A percentile compares a stretch with the other conserved stretches of the same genome.
Conservation (phyloP, 495 filamentous ascomycete genomes). For the Terfezia claveryi region DNA sequence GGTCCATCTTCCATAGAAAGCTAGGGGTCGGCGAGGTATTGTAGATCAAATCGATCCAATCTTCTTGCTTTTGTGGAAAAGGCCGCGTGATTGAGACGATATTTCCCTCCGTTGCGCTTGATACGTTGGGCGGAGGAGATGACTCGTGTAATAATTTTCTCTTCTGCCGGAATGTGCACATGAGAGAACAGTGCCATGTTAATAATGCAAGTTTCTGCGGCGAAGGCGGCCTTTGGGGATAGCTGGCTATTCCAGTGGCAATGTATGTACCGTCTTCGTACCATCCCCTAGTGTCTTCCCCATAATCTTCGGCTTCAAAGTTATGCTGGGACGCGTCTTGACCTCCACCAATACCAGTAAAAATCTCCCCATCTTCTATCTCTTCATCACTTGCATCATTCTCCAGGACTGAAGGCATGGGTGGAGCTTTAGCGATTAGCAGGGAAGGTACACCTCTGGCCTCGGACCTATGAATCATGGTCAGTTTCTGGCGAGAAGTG, state of each 20-base stretch:
- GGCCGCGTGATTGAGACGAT: background rate
- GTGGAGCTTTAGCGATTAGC: constrained; percentile 20
- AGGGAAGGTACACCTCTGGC: constrained; percentile 47
- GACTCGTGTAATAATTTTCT: background rate
- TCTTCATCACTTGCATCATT: constrained; percentile 5
- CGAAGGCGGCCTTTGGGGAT: background rate
- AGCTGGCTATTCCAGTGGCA: constrained; percentile 18
- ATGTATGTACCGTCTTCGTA: constrained; percentile 27
- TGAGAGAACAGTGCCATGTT: constrained; percentile 8
- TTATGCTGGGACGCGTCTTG: constrained; percentile 2
- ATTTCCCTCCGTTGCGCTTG: background rate
- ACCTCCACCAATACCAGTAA: constrained; percentile 11
- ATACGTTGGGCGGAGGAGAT: background rate
- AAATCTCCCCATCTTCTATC: background rate
- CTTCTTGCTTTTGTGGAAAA: background rate
- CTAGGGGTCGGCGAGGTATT: background rate
- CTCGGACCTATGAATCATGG: constrained; percentile 40
- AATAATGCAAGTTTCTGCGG: constrained; percentile 1
- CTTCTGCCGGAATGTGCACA: constrained; percentile 5
- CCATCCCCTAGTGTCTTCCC: constrained; percentile 29
- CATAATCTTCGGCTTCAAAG: constrained; percentile 11
- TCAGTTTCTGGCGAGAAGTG: constrained; percentile 12
- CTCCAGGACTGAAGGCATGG: background rate
- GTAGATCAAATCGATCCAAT: constrained; percentile 2
- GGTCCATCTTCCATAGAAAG: constrained; percentile 6